Evolutionary conservation across 345 rosid species (phyloP).

Genomic region (Kandelia obovata): DNA sequence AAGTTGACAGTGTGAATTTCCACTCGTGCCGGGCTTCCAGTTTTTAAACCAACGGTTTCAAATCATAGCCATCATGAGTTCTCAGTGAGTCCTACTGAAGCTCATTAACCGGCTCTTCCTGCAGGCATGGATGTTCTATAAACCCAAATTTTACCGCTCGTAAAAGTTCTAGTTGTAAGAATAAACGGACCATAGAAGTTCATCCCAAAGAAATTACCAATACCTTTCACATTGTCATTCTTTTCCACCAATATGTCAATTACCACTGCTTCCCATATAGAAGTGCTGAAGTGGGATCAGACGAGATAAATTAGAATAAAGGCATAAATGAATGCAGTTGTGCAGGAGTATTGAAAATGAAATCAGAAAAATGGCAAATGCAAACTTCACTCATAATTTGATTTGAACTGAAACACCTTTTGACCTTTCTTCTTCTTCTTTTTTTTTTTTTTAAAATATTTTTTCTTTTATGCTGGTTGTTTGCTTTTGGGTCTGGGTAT

Average conservation of each 20-base stretch:
- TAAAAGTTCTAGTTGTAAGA: slow-evolving; percentile 95
- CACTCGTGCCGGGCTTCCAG: slow-evolving; percentile 96
- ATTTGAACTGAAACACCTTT: not conserved
- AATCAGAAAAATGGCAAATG: not conserved
- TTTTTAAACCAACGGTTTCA: slow-evolving; percentile 87
- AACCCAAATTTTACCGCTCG: slow-evolving; percentile 98
- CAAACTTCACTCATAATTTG: not conserved
- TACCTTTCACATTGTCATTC: slow-evolving; percentile 89
- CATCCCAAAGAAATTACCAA: slow-evolving; percentile 88
- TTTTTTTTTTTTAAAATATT: too few relatives aligned
- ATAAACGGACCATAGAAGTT: slow-evolving; percentile 81
- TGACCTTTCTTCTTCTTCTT: too few relatives aligned
- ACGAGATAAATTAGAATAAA: slow-evolving; percentile 18
- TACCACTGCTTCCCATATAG: slow-evolving; percentile 95
- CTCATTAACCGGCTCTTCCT: slow-evolving; percentile 96
- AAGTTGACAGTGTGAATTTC: slow-evolving; percentile 80
- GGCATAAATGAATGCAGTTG: not conserved
- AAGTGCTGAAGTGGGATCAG: slow-evolving; percentile 57
- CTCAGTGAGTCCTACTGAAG: slow-evolving; percentile 92
- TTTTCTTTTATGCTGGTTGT: too few relatives aligned
- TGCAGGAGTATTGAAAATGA: not conserved
- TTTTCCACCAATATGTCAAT: slow-evolving; percentile 81
- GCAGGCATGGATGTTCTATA: slow-evolving; percentile 91
- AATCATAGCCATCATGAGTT: slow-evolving; percentile 79
- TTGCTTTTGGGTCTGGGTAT: too few relatives aligned